Evolutionary conservation across 805 yeast genomes (phyloP).

Genomic region (Candida insectorum): DNA sequence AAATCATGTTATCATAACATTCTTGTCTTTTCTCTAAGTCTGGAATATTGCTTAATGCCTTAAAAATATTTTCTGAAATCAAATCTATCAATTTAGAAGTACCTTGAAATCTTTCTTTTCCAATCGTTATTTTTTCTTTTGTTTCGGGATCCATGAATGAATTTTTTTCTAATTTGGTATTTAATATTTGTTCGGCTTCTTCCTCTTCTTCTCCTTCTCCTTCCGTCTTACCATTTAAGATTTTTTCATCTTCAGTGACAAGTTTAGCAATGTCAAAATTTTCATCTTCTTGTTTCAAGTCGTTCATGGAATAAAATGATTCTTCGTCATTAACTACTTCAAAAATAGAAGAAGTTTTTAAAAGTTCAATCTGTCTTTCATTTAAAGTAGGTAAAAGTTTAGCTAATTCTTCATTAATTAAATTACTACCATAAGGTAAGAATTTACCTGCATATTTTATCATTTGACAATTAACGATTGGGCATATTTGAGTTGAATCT

Average conservation of each 20-base stretch:
- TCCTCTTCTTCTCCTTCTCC: slow-evolving; percentile 15
- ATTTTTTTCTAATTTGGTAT: slow-evolving; percentile 73
- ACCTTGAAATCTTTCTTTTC: slow-evolving; percentile 88
- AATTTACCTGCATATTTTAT: slow-evolving; percentile 51
- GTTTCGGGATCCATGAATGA: slow-evolving; percentile 56
- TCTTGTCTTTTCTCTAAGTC: slow-evolving; percentile 74
- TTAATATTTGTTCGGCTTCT: slow-evolving; percentile 41
- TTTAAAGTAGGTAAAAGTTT: slow-evolving; percentile 57
- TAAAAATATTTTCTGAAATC: slow-evolving; percentile 54
- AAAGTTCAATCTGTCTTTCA: slow-evolving; percentile 59
- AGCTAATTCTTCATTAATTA: slow-evolving; percentile 54
- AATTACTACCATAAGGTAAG: slow-evolving; percentile 59
- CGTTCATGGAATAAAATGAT: slow-evolving; percentile 60
- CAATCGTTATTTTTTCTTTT: slow-evolving; percentile 63
- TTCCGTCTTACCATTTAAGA: slow-evolving; percentile 18
- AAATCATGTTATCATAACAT: slow-evolving; percentile 77
- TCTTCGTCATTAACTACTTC: slow-evolving; percentile 76
- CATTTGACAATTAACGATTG: slow-evolving; percentile 71
- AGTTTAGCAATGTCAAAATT: slow-evolving; percentile 85
- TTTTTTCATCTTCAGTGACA: slow-evolving; percentile 66
- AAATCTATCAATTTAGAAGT: slow-evolving; percentile 53
- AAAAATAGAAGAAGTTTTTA: slow-evolving; percentile 71
- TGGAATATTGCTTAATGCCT: slow-evolving; percentile 52
- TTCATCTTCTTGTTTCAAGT: slow-evolving; percentile 49
- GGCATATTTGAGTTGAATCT: slow-evolving; percentile 70